phyloP scores from a whole-genome alignment of 2,329 filamentous ascomycete genomes.

The Apiospora hydei region DNA sequence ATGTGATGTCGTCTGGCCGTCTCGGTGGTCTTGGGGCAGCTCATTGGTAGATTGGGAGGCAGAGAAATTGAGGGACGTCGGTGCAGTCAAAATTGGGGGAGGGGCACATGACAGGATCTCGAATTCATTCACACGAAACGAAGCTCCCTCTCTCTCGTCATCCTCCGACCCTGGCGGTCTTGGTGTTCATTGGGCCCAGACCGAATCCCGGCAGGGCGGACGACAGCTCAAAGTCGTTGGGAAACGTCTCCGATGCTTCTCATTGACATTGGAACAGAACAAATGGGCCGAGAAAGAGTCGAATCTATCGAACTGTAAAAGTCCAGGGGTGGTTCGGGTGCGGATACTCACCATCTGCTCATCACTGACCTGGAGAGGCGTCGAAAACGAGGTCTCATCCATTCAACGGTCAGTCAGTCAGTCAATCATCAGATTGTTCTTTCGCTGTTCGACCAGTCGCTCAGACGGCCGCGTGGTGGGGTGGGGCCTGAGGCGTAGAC shows the following conservation, averaged over 20 bases:
- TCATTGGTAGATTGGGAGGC: not conserved
- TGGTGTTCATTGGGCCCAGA: not conserved
- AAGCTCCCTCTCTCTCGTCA: not conserved
- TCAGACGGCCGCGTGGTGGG: slow-evolving; percentile 6
- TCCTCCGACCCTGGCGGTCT: not conserved
- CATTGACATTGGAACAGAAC: not conserved
- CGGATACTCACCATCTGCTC: not conserved
- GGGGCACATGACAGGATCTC: not conserved
- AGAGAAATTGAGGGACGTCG: not conserved
- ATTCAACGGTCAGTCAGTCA: not conserved
- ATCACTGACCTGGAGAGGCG: not conserved
- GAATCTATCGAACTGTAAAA: not conserved
- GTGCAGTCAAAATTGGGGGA: not conserved
- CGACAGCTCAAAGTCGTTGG: not conserved
- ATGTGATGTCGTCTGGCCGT: not conserved
- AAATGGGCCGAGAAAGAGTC: not conserved
- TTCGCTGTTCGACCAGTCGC: slow-evolving; percentile 7
- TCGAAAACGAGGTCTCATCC: not conserved
- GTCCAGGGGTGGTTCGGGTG: not conserved
- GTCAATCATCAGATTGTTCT: slow-evolving; percentile 13
- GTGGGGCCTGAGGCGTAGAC: slow-evolving; percentile 3
- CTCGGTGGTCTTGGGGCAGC: not conserved
- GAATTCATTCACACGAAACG: not conserved
- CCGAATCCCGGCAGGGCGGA: not conserved
- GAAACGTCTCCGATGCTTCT: not conserved